Percentiles rank a stretch among this genome's conserved stretches.
Evolutionary conservation across 2,329 filamentous ascomycete genomes (phyloP).

Genomic region (Trichophyton verrucosum): DNA sequence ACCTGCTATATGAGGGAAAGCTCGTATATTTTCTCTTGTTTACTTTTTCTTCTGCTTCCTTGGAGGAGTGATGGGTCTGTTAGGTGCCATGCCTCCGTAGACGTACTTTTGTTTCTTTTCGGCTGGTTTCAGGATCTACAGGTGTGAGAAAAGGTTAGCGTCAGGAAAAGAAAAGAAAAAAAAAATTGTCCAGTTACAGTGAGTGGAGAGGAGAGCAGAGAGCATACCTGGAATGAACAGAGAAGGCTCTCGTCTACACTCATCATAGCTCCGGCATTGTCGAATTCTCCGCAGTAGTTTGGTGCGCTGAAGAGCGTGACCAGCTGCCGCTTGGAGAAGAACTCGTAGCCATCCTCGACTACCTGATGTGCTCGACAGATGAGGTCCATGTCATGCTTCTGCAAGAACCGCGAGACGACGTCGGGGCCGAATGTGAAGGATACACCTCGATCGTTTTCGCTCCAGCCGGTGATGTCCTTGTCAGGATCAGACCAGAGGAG

Average conservation of each 20-base stretch:
- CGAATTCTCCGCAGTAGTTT: slow-evolving; percentile 99
- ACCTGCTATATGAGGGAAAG: slow-evolving; percentile 67
- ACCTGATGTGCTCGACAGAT: slow-evolving; percentile 98
- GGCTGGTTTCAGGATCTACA: slow-evolving; percentile 91
- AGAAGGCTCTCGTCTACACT: slow-evolving; percentile 96
- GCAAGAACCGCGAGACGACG: slow-evolving; percentile 90
- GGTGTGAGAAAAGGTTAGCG: slow-evolving; percentile 11
- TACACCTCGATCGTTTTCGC: slow-evolving; percentile 95
- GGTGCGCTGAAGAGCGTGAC: slow-evolving; percentile 96
- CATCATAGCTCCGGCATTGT: slow-evolving; percentile 99
- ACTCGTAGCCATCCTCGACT: slow-evolving; percentile 97
- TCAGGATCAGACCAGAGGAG: slow-evolving; percentile 97
- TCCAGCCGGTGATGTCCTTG: slow-evolving; percentile 98
- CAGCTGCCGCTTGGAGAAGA: slow-evolving; percentile 96
- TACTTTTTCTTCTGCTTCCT: slow-evolving; percentile 60
- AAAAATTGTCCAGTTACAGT: background rate
- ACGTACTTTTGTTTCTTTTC: slow-evolving; percentile 99
- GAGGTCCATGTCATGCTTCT: slow-evolving; percentile 99
- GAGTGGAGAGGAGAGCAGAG: slow-evolving; percentile 7
- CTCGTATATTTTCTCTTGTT: slow-evolving; percentile 52
- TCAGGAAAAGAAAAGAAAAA: background rate
- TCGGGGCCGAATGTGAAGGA: slow-evolving; percentile 98
- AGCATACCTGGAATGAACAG: slow-evolving; percentile 88
- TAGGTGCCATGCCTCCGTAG: slow-evolving; percentile 57
- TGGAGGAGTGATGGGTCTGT: slow-evolving; percentile 58